These are phyloP conservation scores for Thuidium tamariscinum DNA, from an alignment of 225 moss, liverwort and hornwort species.

Conservation along the genomic window DNA sequence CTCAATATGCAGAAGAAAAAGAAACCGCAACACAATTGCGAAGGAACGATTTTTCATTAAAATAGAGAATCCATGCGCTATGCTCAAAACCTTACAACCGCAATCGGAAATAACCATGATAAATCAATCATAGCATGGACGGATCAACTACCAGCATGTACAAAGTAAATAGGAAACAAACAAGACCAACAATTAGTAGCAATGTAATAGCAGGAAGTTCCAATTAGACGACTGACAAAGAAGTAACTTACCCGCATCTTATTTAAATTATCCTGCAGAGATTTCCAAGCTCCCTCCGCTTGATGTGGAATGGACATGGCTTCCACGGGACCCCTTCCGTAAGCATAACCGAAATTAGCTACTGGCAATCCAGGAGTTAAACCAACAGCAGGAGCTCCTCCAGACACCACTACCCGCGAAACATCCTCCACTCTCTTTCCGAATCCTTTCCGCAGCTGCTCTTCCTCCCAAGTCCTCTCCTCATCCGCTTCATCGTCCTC, in stretches of 20 bases:
- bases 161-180: neutral
- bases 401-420: constrained; percentile 13
- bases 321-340: constrained; percentile 50
- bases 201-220: neutral
- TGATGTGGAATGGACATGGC: constrained; percentile 58
- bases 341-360: constrained; percentile 58
- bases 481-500: constrained; percentile 97
- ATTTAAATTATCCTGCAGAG: constrained; percentile 55
- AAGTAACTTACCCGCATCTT: constrained; percentile 53
- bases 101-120: neutral
- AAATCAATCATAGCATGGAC: neutral
- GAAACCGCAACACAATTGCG: neutral
- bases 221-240: neutral
- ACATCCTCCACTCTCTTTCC: constrained; percentile 92
- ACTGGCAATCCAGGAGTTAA: constrained; percentile 27
- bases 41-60: neutral
- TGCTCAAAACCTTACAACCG: neutral
- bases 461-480: constrained; percentile 93
- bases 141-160: neutral
- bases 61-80: neutral
- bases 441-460: constrained; percentile 87
- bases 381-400: constrained; percentile 7
- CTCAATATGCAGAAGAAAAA: neutral
- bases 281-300: constrained; percentile 68
- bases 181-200: neutral